Percentiles rank a stretch among this genome's conserved stretches.
phyloP scores from a whole-genome alignment of 306 rosid genomes.

The Ammopiptanthus mongolicus region DNA sequence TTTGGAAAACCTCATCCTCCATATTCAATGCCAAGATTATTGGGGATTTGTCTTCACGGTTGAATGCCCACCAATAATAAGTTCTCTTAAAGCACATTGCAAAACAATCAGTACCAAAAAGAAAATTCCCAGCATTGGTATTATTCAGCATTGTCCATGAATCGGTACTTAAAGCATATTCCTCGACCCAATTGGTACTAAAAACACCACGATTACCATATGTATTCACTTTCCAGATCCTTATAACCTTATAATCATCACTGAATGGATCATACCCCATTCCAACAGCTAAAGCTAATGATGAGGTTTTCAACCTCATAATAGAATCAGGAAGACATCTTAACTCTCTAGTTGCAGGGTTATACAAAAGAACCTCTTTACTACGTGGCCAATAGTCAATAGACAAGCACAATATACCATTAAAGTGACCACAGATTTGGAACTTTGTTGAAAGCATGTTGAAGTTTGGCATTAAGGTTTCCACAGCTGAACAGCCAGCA shows the following conservation, averaged over 20 bases:
- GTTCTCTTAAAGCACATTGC: conserved; percentile 10
- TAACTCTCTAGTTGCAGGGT: conserved; percentile 20
- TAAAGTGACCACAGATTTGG: conserved; percentile 21
- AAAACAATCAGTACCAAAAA: background rate
- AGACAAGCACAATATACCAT: conserved; percentile 27
- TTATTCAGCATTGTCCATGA: conserved; percentile 6
- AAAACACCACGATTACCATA: background rate
- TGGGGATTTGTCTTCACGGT: background rate
- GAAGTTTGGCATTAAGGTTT: background rate
- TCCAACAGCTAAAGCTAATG: conserved; percentile 25
- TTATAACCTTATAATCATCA: conserved; percentile 19
- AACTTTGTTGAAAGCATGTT: conserved; percentile 1
- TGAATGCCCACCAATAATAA: conserved; percentile 26
- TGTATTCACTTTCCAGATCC: conserved; percentile 12
- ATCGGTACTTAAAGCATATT: conserved; percentile 15
- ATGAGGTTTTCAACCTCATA: background rate
- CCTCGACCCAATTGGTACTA: background rate
- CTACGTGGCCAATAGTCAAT: background rate
- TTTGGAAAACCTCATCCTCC: conserved; percentile 4
- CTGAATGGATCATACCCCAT: conserved; percentile 19
- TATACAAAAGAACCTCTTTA: conserved; percentile 7
- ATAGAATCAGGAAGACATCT: conserved; percentile 10
- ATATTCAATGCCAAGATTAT: background rate
- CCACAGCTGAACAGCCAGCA: background rate
- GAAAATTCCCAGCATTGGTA: conserved; percentile 10